These are phyloP conservation scores for Vitellaria paradoxa DNA, from an alignment of 179 eudicot genomes.

Conservation along the genomic window DNA sequence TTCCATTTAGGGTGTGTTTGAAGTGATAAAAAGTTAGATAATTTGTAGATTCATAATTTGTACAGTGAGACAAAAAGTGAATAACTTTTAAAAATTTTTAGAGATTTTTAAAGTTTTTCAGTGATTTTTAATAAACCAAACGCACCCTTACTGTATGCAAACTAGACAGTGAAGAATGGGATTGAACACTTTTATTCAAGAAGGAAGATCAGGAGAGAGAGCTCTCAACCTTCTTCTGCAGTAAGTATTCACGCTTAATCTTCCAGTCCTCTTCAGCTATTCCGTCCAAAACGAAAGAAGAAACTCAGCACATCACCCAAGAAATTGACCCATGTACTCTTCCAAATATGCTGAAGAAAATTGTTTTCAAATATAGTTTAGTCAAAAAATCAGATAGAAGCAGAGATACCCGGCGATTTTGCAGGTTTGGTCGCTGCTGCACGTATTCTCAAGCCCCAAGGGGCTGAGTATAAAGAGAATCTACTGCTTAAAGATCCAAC, in stretches of 20 bases:
- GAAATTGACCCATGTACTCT: neutral
- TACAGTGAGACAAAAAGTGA: too few relatives aligned
- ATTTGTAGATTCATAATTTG: too few relatives aligned
- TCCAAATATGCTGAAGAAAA: neutral
- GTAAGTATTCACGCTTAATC: slow-evolving; percentile 65
- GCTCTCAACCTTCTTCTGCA: slow-evolving; percentile 67
- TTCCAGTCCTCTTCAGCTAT: slow-evolving; percentile 99
- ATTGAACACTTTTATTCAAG: neutral
- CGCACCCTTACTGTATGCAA: too few relatives aligned
- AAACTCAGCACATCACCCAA: slow-evolving; percentile 16
- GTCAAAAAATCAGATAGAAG: neutral
- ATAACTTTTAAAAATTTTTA: too few relatives aligned
- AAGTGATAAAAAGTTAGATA: too few relatives aligned
- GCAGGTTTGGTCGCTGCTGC: slow-evolving; percentile 88
- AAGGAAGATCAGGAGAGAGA: slow-evolving; percentile 2
- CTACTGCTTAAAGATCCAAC: slow-evolving; percentile 19
- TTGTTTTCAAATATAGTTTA: neutral
- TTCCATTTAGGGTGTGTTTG: too few relatives aligned
- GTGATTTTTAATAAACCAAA: too few relatives aligned
- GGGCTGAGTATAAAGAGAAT: slow-evolving; percentile 14
- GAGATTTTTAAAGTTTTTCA: too few relatives aligned
- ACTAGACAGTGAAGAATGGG: neutral
- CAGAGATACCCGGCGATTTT: slow-evolving; percentile 84
- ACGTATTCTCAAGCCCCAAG: slow-evolving; percentile 40
- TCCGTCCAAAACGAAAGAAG: slow-evolving; percentile 39